Percentiles rank a stretch among this genome's conserved stretches.
These are phyloP conservation scores for Ocimum tenuiflorum DNA, from an alignment of 257 asterid species.

Conservation along the genomic window DNA sequence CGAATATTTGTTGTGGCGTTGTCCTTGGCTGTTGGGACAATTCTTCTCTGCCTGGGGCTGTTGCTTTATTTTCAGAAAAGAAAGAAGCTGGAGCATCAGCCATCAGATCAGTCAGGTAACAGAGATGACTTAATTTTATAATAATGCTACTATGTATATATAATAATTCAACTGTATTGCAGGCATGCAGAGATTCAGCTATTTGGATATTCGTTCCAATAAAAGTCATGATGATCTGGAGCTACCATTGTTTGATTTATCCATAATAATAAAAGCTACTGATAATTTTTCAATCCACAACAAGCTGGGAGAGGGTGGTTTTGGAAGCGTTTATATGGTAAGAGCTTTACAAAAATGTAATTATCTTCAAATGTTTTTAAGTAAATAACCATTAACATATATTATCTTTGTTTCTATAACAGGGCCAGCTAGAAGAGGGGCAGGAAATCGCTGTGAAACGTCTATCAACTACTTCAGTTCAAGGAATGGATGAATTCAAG, in stretches of 20 bases:
- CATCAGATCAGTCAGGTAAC: neutral
- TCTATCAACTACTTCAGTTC: conserved; percentile 36
- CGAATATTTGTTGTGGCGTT: neutral
- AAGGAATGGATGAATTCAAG: conserved; percentile 49
- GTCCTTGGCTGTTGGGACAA: neutral
- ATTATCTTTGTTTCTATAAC: neutral
- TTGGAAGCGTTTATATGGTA: conserved; percentile 41
- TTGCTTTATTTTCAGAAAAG: neutral
- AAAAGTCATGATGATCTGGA: conserved; percentile 14
- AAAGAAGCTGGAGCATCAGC: neutral
- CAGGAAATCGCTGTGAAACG: conserved; percentile 48
- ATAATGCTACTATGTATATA: too few species aligned
- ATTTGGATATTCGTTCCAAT: neutral
- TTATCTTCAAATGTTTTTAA: too few species aligned
- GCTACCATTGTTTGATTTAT: conserved; percentile 22
- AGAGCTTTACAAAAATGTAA: too few species aligned
- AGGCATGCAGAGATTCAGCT: neutral
- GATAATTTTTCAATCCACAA: conserved; percentile 19
- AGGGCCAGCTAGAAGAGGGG: conserved; percentile 24
- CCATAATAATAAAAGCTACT: conserved; percentile 17
- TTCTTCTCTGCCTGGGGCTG: conserved; percentile 11
- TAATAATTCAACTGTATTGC: neutral
- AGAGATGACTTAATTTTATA: too few species aligned
- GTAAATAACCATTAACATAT: too few species aligned
- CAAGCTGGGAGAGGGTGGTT: conserved; percentile 28